These are phyloP conservation scores for Phalaenopsis hybrid DNA, from an alignment of 116 monocot genomes.

Conservation along the genomic window DNA sequence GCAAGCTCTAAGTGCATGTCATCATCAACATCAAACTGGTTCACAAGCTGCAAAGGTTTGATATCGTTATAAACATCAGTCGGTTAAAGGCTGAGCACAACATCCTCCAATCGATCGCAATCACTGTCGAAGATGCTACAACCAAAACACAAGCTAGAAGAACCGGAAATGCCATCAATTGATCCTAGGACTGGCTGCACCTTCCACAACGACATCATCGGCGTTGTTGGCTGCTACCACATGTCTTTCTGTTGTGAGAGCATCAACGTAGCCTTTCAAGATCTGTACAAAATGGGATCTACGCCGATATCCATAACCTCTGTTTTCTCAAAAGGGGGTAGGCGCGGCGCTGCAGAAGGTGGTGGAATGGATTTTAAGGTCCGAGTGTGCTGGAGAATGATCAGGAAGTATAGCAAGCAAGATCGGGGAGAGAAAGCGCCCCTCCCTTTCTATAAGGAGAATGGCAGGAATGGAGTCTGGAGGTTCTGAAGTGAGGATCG, in stretches of 20 bases:
- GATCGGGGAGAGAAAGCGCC: too few relatives aligned
- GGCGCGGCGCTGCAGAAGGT: not conserved
- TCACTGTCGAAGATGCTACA: constrained; percentile 11
- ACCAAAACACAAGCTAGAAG: constrained; percentile 22
- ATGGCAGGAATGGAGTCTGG: too few relatives aligned
- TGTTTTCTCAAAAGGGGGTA: not conserved
- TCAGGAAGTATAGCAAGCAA: too few relatives aligned
- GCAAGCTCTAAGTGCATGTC: constrained; percentile 43
- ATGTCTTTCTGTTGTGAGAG: constrained; percentile 47
- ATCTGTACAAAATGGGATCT: not conserved
- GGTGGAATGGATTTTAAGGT: not conserved
- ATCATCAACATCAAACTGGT: constrained; percentile 51
- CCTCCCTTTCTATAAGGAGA: too few relatives aligned
- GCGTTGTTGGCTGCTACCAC: constrained; percentile 23
- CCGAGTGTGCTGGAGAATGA: too few relatives aligned
- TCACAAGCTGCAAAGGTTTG: constrained; percentile 34
- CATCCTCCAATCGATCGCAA: constrained; percentile 28
- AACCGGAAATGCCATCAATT: constrained; percentile 3
- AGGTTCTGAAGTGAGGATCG: too few relatives aligned
- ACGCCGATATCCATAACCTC: not conserved
- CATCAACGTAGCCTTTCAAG: constrained; percentile 14
- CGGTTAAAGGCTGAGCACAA: constrained; percentile 13
- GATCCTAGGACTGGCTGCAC: constrained; percentile 25
- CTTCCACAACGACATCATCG: constrained; percentile 11
- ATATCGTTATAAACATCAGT: constrained; percentile 30